Evolutionary conservation across 2,329 filamentous ascomycete genomes (phyloP), one percentile per base, ranked within the genome.

Genomic region (Diaporthe nobilis): DNA sequence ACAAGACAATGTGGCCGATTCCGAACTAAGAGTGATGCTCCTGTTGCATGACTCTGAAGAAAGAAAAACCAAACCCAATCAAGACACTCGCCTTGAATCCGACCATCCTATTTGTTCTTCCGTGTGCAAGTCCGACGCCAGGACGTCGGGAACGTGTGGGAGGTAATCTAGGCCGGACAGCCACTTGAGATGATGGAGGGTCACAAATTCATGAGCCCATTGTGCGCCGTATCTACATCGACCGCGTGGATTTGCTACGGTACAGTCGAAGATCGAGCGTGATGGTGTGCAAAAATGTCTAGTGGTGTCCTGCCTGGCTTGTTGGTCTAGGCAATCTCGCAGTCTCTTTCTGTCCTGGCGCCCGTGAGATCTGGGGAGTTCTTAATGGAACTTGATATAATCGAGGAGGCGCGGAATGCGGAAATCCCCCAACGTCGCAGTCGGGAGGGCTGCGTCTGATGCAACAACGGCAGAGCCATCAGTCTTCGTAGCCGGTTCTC

Each of bases 381-480:
- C 34, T 65, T 55, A 65, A 65, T 70, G 49, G 71, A 17, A 37
- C 55, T 65, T 44, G 71, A 34, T 31, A 65, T 65, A 53, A 55
- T 65, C 44, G 34, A 61, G 58, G 20, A 53, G 34, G 58, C 58
- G 58, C 71, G 71, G 49, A 65, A 57, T 65, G 58, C 58, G 47
- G 49, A n/a, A 28, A 12, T 15, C 13, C 57, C 49, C 51, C 58
- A 63, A 55, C 25, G 58, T 73, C 60, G 58, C 47, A 73, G 71
- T 57, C 51, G 71, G 71, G 71, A 73, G 71, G 53, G 51, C 71
- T 34, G 71, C 71, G 71, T 73, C 49, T 49, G 15, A 53, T 57
- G 49, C 58, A 61, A 55, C 67, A 67, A 58, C 70, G 58, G 53
- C 70, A 28, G 65, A 55, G 70, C 74, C 31, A 28, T 39, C 63